Percentiles rank a stretch among this genome's conserved stretches.
Evolutionary conservation across 225 moss, liverwort and hornwort species (phyloP).

Genomic region (Asterella californica): DNA sequence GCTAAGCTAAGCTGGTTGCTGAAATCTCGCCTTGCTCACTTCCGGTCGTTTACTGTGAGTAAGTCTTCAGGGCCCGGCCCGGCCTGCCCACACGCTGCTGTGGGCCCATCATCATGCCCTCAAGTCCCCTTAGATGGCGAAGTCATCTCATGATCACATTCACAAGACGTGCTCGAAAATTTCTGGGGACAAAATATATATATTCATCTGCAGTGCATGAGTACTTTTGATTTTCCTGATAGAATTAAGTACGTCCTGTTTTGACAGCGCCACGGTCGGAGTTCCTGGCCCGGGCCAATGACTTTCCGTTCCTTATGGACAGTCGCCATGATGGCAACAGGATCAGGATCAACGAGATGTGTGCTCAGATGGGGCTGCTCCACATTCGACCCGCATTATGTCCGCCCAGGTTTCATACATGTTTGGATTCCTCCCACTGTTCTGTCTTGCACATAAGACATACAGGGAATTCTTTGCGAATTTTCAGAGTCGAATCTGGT

Average conservation of each 20-base stretch:
- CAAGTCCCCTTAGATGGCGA: not conserved
- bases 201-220: not conserved
- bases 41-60: not conserved
- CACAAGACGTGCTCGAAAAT: not conserved
- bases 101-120: too few relatives aligned
- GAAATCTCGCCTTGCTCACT: not conserved
- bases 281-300: not conserved
- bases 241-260: not conserved
- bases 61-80: not conserved
- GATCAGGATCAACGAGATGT: too few relatives aligned
- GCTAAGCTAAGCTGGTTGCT: not conserved
- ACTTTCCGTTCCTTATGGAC: not conserved
- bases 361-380: too few relatives aligned
- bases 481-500: too few relatives aligned
- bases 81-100: too few relatives aligned
- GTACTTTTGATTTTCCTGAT: not conserved
- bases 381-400: too few relatives aligned
- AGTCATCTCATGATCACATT: not conserved
- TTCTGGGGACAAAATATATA: not conserved
- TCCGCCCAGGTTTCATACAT: too few relatives aligned
- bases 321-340: too few relatives aligned
- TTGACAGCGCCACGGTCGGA: not conserved
- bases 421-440: too few relatives aligned
- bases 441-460: too few relatives aligned
- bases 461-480: too few relatives aligned